Evolutionary conservation across 306 rosid genomes (phyloP).

Genomic region (Sophora flavescens): DNA sequence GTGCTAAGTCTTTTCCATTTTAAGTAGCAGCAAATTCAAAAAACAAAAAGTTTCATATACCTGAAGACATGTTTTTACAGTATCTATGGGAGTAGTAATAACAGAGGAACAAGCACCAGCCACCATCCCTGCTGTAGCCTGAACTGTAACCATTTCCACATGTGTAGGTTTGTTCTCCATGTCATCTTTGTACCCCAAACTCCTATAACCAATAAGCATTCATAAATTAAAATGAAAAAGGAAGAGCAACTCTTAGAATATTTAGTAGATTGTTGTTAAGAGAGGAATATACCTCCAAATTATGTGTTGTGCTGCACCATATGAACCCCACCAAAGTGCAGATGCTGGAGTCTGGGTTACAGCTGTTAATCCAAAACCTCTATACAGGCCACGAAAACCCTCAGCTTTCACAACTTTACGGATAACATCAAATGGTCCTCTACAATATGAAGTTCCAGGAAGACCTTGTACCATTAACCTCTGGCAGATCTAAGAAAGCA

Average conservation of each 20-base stretch:
- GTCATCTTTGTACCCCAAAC: constrained; percentile 70
- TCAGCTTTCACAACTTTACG: constrained; percentile 66
- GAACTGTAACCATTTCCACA: constrained; percentile 76
- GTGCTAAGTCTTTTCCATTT: not conserved
- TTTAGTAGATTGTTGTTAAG: not conserved
- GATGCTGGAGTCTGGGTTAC: constrained; percentile 82
- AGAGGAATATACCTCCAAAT: constrained; percentile 75
- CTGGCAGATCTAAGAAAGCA: constrained; percentile 69
- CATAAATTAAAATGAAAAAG: constrained; percentile 4
- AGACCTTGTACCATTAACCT: constrained; percentile 93
- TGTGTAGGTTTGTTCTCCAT: constrained; percentile 75
- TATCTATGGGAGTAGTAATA: constrained; percentile 85
- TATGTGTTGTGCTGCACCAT: constrained; percentile 85
- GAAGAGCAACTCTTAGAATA: not conserved
- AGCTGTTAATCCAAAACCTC: constrained; percentile 87
- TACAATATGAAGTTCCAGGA: constrained; percentile 71
- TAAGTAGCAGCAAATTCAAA: not conserved
- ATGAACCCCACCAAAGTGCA: constrained; percentile 97
- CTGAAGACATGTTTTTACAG: constrained; percentile 93
- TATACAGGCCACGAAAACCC: constrained; percentile 83
- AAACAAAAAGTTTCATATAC: constrained; percentile 47
- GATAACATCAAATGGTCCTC: constrained; percentile 69
- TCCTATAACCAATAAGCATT: constrained; percentile 53
- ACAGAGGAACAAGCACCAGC: constrained; percentile 89
- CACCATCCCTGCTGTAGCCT: constrained; percentile 85